Percentiles rank a stretch among this genome's conserved stretches.
Conservation (phyloP, 2,329 filamentous ascomycete genomes). For the Cryphonectria naterciae region DNA sequence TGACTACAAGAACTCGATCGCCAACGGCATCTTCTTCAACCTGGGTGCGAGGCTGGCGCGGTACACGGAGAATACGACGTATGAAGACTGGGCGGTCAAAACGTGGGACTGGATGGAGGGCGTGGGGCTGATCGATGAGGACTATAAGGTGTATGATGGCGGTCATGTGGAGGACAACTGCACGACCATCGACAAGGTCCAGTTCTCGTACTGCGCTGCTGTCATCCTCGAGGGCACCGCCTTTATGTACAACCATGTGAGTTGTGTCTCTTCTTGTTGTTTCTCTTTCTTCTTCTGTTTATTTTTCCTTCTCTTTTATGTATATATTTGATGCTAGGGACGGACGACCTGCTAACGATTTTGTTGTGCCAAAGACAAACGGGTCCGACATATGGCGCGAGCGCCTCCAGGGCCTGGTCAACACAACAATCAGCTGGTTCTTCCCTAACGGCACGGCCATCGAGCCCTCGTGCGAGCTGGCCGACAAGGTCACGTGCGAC, state of each 20-base stretch:
- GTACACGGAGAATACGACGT: conserved; percentile 59
- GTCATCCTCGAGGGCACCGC: conserved; percentile 62
- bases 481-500: conserved; percentile 53
- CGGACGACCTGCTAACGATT: background rate
- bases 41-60: conserved; percentile 58
- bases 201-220: conserved; percentile 66
- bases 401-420: conserved; percentile 53
- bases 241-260: conserved; percentile 65
- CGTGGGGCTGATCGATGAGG: conserved; percentile 51
- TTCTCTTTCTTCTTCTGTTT: background rate
- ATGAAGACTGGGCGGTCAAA: conserved; percentile 55
- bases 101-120: conserved; percentile 55
- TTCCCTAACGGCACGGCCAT: conserved; percentile 45
- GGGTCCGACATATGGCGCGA: conserved; percentile 55
- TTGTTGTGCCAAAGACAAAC: too few relatives aligned
- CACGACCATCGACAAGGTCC: conserved; percentile 56
- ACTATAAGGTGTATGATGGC: conserved; percentile 66
- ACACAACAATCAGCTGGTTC: conserved; percentile 40
- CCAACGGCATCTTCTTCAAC: conserved; percentile 48
- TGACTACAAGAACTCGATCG: conserved; percentile 60
- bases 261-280: conserved; percentile 29
- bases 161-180: conserved; percentile 57
- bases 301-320: background rate
- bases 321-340: background rate
- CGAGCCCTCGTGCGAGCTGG: conserved; percentile 58